Evolutionary conservation across 73 alveolate genomes (phyloP), one percentile per base, ranked within the genome.

Genomic region (Paramecium sexaurelia): DNA sequence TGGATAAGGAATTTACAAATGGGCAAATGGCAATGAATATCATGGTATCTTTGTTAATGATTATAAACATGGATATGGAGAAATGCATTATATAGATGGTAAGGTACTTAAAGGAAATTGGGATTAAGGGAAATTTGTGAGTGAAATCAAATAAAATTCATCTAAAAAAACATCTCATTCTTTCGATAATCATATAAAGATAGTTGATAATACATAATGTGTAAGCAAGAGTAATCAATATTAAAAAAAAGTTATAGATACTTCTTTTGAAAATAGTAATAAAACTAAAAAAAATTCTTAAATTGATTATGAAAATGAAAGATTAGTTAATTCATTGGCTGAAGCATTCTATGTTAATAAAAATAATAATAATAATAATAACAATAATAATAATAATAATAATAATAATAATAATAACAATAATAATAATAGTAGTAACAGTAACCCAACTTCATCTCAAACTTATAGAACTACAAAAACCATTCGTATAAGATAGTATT

Each of bases 31-130:
- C 0, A 88, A 88, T 71, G 73, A 68, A 11, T 88, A 88, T 26
- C 43, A 19, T 6, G 94, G 94, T 0, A 55, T 40, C 26, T 88
- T 68, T 29, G 17, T 68, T 13, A 84, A 88, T 68, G 94, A 88
- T 36, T 69, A 56, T 24, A 88, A 82, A 51, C 82, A 88, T 88
- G 94, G 94, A 7, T 69, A 37, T 88, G 94, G 94, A 10, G 94
- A 88, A 69, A 88, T 88, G 94, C 75, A 68, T 69, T 88, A 82
- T 61, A 40, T 41, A 7, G 94, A 88, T 88, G 94, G 94, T 7
- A 68, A 55, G 13, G 45, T 43, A 32, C 24, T 68, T 6, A 68
- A 88, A 39, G 94, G 94, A 20, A 69, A 37, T 75, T 88, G 94
- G 94, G 94, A 88, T 29, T 24, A 41, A 39, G 90, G 90, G 2